phyloP scores from a whole-genome alignment of 1,284 basidiomycete genomes.

The Ganoderma sinense region DNA sequence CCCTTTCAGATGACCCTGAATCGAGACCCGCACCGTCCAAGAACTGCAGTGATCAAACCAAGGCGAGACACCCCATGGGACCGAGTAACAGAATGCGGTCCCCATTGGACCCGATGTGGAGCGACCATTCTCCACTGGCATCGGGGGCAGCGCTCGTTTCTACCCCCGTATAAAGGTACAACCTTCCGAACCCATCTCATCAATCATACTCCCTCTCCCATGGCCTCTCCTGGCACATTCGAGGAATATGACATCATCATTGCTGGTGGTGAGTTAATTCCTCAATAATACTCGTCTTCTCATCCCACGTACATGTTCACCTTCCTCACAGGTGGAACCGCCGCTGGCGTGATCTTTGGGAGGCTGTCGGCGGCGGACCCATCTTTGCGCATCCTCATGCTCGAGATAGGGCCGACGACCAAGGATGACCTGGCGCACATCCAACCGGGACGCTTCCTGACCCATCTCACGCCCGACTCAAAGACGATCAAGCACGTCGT shows the following conservation, averaged over 20 bases:
- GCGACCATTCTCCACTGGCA: no score
- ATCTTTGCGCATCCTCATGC: slow-evolving; percentile 46
- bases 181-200: not conserved
- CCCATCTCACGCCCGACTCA: slow-evolving; percentile 35
- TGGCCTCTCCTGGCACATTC: not conserved
- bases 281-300: not conserved
- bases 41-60: no score
- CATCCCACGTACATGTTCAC: not conserved
- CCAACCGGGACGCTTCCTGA: slow-evolving; percentile 42
- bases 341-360: slow-evolving; percentile 50
- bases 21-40: no score
- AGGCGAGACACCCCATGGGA: no score
- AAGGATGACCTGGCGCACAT: slow-evolving; percentile 39
- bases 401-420: slow-evolving; percentile 50
- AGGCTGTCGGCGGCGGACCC: slow-evolving; percentile 52
- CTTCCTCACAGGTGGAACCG: slow-evolving; percentile 46
- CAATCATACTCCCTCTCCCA: not conserved
- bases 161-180: not conserved
- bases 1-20: no score
- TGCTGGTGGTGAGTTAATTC: slow-evolving; percentile 49
- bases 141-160: not conserved
- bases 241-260: slow-evolving; percentile 54
- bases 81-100: no score
- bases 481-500: slow-evolving; percentile 29
- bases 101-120: no score